Base-by-base conservation (phyloP, 495 filamentous ascomycete species). In the Xylaria nigripes region DNA sequence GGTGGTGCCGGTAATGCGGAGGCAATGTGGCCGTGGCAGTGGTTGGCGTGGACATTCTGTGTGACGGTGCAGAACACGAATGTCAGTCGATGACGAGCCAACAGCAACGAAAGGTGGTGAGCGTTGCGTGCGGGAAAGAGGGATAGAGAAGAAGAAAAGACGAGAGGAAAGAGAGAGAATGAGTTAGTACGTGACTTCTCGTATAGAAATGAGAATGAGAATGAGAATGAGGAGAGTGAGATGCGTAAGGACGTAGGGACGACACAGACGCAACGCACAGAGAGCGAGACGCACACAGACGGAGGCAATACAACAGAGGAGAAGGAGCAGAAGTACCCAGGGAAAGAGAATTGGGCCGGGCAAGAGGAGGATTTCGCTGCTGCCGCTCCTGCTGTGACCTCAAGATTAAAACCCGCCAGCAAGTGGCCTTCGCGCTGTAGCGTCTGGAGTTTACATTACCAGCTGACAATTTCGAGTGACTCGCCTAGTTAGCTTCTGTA, bases 11-110 rank as follows among this genome's bases (percentile, higher is more conserved):
- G 61, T 75, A 75, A 55, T 68, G 64, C 59, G 81, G 81, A 58
- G 82, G 79, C 65, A 86, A 78, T 59, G 86, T 88, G 58, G 86
- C 84, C 56, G 85, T 88, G 44, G 85, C 86, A 45, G 85, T 89
- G 45, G 87, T 90, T 43, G 88, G 88, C 16, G 87, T 90, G 73
- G 89, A 92, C 89, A 94, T 94, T 64, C 63, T 65, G 61, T 34
- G 7, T 12, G 1, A 40, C 22, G 15, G 10, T 30, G 32, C 6
- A 22, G 38, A 6, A 24, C 3, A 12, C 25, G 34, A 50, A 25
- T 10, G 36, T 30, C 36, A 22, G 48, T 43, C 45, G 18, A 25
- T 18, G 24, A 49, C 18, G 42, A 58, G 52, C 57, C 49, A 50
- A 50, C 47, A 63, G 9, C 54, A 24, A 22, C 49, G 40, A 30